Conservation (phyloP, 1,139 yeast genomes). For the Arxiozyma slooffiae region DNA sequence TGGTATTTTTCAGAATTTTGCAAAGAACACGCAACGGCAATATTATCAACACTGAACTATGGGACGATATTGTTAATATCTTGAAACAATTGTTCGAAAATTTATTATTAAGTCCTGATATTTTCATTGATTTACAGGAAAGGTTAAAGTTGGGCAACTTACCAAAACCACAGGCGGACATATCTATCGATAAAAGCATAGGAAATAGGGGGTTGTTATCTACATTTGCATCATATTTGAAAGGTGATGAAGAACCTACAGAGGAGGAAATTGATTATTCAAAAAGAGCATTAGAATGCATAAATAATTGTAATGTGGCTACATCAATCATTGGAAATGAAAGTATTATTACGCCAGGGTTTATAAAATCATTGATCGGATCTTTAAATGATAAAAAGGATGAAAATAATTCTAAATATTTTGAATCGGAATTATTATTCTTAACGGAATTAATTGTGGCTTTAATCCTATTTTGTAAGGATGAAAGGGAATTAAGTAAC, state of each 20-base stretch:
- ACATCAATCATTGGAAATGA: conserved; percentile 26
- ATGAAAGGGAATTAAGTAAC: conserved; percentile 30
- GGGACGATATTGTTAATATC: conserved; percentile 55
- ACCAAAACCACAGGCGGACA: conserved; percentile 56
- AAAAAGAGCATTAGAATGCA: conserved; percentile 68
- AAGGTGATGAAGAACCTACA: conserved; percentile 91
- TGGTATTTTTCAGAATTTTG: conserved; percentile 71
- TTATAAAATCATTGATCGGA: conserved; percentile 31
- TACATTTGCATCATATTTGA: conserved; percentile 82
- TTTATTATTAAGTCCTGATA: conserved; percentile 59
- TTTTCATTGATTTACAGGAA: conserved; percentile 55
- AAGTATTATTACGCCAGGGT: conserved; percentile 14
- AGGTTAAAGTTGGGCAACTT: conserved; percentile 42
- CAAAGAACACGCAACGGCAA: conserved; percentile 39
- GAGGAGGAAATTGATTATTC: conserved; percentile 88
- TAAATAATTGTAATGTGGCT: conserved; percentile 49
- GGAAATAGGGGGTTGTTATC: conserved; percentile 69
- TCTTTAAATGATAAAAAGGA: conserved; percentile 23
- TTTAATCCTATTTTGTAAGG: conserved; percentile 39
- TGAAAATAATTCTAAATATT: conserved; percentile 36
- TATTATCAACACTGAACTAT: conserved; percentile 34
- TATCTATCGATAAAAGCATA: conserved; percentile 51
- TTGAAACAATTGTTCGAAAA: conserved; percentile 61
- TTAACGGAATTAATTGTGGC: conserved; percentile 47
- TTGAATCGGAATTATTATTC: conserved; percentile 47